These are phyloP conservation scores for Pseudogymnoascus sp. DNA, from an alignment of 2,329 filamentous ascomycete species.

Conservation along the genomic window DNA sequence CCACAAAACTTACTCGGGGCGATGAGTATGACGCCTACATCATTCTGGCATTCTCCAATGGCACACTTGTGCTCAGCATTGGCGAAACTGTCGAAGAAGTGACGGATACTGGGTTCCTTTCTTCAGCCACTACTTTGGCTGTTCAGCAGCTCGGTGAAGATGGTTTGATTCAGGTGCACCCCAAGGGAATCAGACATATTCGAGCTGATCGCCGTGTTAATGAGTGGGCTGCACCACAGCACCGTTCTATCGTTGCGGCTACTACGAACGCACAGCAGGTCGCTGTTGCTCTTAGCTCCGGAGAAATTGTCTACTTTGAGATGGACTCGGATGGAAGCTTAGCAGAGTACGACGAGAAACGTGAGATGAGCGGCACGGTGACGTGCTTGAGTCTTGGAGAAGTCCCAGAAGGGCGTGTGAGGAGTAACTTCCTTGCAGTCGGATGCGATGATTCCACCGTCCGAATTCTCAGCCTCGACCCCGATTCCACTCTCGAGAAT, in stretches of 20 bases:
- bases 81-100: conserved; percentile 96
- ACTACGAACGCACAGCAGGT: conserved; percentile 91
- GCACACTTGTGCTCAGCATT: conserved; percentile 86
- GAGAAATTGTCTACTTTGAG: conserved; percentile 96
- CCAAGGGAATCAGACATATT: conserved; percentile 92
- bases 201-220: conserved; percentile 69
- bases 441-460: conserved; percentile 97
- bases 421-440: conserved; percentile 90
- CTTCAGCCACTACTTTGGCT: conserved; percentile 79
- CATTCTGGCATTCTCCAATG: conserved; percentile 84
- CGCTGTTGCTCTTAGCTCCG: conserved; percentile 85
- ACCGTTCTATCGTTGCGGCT: conserved; percentile 90
- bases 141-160: conserved; percentile 93
- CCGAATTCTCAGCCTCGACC: conserved; percentile 81
- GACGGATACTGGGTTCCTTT: conserved; percentile 84
- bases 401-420: conserved; percentile 78
- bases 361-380: conserved; percentile 90
- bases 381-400: conserved; percentile 91
- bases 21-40: conserved; percentile 93
- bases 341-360: conserved; percentile 90
- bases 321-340: conserved; percentile 87
- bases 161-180: conserved; percentile 86
- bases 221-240: conserved; percentile 88
- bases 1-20: conserved; percentile 71
- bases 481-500: conserved; percentile 82